These are phyloP conservation scores for Arthrocladium fulminans DNA, from an alignment of 2,329 filamentous ascomycete genomes.

Conservation along the genomic window DNA sequence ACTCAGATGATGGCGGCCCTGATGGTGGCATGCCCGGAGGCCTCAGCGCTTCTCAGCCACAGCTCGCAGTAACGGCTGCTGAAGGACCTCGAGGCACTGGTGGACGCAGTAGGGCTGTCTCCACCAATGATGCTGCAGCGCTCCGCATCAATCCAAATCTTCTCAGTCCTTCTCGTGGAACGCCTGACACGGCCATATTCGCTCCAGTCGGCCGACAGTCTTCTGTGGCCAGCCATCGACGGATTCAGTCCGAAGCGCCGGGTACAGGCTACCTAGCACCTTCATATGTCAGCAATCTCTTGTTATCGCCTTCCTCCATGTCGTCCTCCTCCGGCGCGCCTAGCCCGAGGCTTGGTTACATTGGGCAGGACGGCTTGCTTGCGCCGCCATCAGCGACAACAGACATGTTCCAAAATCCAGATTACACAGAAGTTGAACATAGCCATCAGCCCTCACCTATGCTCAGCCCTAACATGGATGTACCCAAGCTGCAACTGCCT, in stretches of 20 bases:
- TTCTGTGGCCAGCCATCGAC: background rate
- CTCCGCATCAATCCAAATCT: constrained; percentile 37
- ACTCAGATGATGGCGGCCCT: constrained; percentile 53
- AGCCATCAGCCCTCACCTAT: background rate
- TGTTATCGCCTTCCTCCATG: constrained; percentile 4
- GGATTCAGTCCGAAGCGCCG: background rate
- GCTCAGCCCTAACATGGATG: constrained; percentile 8
- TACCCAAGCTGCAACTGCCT: constrained; percentile 6
- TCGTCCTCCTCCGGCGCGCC: background rate
- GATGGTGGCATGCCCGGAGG: background rate
- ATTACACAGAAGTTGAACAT: background rate
- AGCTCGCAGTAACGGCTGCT: background rate
- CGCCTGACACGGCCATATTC: constrained; percentile 5
- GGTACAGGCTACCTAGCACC: background rate
- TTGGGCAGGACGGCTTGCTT: constrained; percentile 5
- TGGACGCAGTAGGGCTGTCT: constrained; percentile 45
- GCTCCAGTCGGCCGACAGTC: background rate
- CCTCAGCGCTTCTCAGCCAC: background rate
- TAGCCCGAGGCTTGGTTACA: background rate
- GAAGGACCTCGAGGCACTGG: constrained; percentile 6
- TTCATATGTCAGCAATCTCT: background rate
- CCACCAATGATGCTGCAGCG: constrained; percentile 48
- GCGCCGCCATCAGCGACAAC: background rate
- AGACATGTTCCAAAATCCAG: background rate
- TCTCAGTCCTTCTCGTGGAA: constrained; percentile 18